Evolutionary conservation across 2,329 filamentous ascomycete genomes (phyloP).

Genomic region (Curvularia eragrostidis): DNA sequence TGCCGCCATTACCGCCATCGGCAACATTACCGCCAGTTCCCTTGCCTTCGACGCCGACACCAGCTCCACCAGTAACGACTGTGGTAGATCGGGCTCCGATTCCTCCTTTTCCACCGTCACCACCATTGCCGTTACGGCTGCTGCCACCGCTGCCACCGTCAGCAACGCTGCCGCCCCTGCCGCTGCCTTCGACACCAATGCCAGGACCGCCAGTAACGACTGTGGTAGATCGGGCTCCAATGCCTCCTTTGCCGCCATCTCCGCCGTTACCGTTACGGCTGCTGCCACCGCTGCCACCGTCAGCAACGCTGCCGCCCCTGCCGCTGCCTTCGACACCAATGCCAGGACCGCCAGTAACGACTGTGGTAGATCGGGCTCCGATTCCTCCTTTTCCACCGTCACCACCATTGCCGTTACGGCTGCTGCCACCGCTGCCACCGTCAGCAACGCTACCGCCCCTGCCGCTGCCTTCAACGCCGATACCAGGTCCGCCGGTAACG

Average conservation of each 20-base stretch:
- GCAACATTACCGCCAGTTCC: background rate
- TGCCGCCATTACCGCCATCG: background rate
- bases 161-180: background rate
- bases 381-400: background rate
- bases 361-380: background rate
- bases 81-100: background rate
- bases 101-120: background rate
- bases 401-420: background rate
- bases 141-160: background rate
- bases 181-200: background rate
- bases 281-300: background rate
- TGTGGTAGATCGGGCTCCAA: background rate
- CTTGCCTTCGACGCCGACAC: background rate
- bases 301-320: background rate
- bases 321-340: background rate
- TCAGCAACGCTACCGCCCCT: background rate
- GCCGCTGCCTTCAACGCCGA: background rate
- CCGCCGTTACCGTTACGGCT: no score
- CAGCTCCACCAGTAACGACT: background rate
- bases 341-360: background rate
- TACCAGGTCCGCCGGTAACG: background rate
- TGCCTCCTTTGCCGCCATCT: background rate
- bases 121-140: background rate
- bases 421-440: background rate
- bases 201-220: background rate